A percentile compares a stretch with the other conserved stretches of the same genome.
These are phyloP conservation scores for Ophiostoma montium DNA, from an alignment of 2,329 filamentous ascomycete genomes.

Conservation along the genomic window DNA sequence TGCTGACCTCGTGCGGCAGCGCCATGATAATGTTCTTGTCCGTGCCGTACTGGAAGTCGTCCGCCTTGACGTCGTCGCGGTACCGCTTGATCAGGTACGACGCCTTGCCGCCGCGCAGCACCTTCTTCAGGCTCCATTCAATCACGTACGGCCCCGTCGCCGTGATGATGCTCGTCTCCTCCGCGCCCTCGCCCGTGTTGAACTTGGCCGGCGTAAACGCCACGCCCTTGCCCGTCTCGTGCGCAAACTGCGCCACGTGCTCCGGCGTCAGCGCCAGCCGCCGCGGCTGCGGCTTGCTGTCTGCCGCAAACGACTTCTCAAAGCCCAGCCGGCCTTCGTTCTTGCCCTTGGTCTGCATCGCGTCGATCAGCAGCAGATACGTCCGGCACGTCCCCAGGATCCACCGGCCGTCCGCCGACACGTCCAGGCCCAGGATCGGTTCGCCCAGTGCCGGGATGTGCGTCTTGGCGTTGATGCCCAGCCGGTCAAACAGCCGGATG, in stretches of 20 bases:
- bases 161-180: slow-evolving; percentile 91
- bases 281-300: slow-evolving; percentile 83
- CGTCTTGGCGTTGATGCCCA: slow-evolving; percentile 96
- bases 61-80: slow-evolving; percentile 85
- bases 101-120: slow-evolving; percentile 65
- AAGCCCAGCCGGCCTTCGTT: slow-evolving; percentile 98
- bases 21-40: slow-evolving; percentile 98
- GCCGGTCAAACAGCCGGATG: slow-evolving; percentile 84
- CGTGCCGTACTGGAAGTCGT: slow-evolving; percentile 94
- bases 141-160: slow-evolving; percentile 94
- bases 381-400: slow-evolving; percentile 87
- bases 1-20: slow-evolving; percentile 92
- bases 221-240: slow-evolving; percentile 79
- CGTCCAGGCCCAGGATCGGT: slow-evolving; percentile 85
- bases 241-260: slow-evolving; percentile 93
- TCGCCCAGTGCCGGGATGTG: slow-evolving; percentile 92
- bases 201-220: slow-evolving; percentile 39
- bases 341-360: slow-evolving; percentile 81
- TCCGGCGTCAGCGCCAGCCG: slow-evolving; percentile 78
- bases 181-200: slow-evolving; percentile 54
- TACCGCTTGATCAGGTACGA: slow-evolving; percentile 97
- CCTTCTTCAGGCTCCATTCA: slow-evolving; percentile 89
- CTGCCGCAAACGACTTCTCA: slow-evolving; percentile 82
- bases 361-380: slow-evolving; percentile 86
- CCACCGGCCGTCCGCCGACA: slow-evolving; percentile 92